Conservation (phyloP, 805 yeast species). For the Pichia exigua region DNA sequence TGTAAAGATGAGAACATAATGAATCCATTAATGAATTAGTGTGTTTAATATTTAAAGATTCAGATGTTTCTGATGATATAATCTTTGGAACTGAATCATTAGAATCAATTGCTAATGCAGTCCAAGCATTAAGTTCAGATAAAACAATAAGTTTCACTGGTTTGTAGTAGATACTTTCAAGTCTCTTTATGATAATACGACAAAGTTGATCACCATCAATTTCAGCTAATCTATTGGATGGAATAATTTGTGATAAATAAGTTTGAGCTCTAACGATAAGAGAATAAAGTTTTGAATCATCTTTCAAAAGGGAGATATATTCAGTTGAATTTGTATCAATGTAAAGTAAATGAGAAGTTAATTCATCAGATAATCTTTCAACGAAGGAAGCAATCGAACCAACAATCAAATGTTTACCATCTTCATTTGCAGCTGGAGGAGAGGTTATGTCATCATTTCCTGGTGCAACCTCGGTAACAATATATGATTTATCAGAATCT, state of each 20-base stretch:
- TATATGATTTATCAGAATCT: slow-evolving; percentile 55
- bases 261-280: slow-evolving; percentile 78
- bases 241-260: slow-evolving; percentile 63
- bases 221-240: slow-evolving; percentile 36
- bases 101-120: slow-evolving; percentile 31
- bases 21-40: slow-evolving; percentile 54
- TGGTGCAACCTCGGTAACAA: slow-evolving; percentile 68
- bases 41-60: slow-evolving; percentile 26
- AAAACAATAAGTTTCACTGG: slow-evolving; percentile 64
- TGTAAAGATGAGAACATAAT: slow-evolving; percentile 56
- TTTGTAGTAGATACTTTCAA: slow-evolving; percentile 91
- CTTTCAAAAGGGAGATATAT: slow-evolving; percentile 82
- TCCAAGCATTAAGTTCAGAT: slow-evolving; percentile 75
- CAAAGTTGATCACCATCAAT: slow-evolving; percentile 51
- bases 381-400: slow-evolving; percentile 84
- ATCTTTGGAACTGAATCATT: slow-evolving; percentile 30
- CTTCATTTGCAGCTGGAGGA: slow-evolving; percentile 56
- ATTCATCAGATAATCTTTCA: slow-evolving; percentile 93
- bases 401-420: slow-evolving; percentile 65
- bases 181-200: slow-evolving; percentile 71
- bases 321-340: slow-evolving; percentile 95
- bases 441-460: slow-evolving; percentile 64
- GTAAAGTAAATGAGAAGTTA: slow-evolving; percentile 75
- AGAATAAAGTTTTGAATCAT: slow-evolving; percentile 70
- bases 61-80: slow-evolving; percentile 18